Evolutionary conservation across 1,139 yeast genomes (phyloP), one percentile per base, ranked within the genome.

Genomic region (Diutina rugosa): DNA sequence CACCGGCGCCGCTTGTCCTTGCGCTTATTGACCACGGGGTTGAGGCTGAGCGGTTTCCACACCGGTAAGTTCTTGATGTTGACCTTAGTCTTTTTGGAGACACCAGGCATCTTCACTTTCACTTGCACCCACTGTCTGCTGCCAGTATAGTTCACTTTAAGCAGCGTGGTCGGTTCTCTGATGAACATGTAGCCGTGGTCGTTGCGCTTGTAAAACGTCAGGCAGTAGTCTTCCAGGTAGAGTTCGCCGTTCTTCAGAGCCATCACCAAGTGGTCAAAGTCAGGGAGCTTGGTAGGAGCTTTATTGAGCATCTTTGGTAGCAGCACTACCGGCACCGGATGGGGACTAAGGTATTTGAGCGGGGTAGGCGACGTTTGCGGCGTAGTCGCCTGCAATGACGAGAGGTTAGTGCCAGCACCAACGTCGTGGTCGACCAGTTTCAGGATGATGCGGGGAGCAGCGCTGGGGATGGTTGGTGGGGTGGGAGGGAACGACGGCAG

Each of bases 161-260:
- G 60, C n/a, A 69, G 63, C 54, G 62, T 67, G 21, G 67, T 67
- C 14, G 74, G 67, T 56, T 72, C 77, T 51, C 68, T 64, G 16
- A 69, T 70, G 59, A 72, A 72, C 77, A 72, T 72, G 59, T 72
- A 72, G 14, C 75, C 74, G 55, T 69, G 70, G 14, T 62, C 58
- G 54, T 72, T 72, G 46, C 77, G 60, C 58, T 69, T 70, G 60
- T 72, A 72, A 58, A 72, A 72, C 2, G 75, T 72, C 8, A 73
- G 69, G 58, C 70, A 66, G 59, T 64, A 66, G 54, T 67, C 67
- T 55, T 68, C 70, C 10, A 63, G 62, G 58, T 66, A 65, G 30
- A 63, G 61, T 55, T 58, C 56, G 14, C 57, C 57, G 12, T 55
- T 54, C 26, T 38, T 49, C 53, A 61, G 59, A 18, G 51, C 18